phyloP scores from a whole-genome alignment of 2,329 filamentous ascomycete genomes.

The Cadophora luteo-olivacea region DNA sequence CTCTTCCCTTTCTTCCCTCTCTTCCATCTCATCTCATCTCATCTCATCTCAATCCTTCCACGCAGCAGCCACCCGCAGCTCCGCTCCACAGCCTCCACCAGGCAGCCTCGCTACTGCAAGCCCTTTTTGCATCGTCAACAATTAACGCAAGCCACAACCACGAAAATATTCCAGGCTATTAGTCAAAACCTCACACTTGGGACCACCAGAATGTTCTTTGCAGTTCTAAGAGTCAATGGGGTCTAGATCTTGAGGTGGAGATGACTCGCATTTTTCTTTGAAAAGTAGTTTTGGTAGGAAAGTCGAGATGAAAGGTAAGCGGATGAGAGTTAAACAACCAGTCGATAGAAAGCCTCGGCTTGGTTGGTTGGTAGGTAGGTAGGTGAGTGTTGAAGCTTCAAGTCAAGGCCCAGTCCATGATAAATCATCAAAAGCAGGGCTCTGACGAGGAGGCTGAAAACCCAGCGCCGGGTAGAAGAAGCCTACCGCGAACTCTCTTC shows the following conservation, averaged over 20 bases:
- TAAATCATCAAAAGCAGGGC: too few relatives aligned
- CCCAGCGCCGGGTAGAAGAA: not conserved
- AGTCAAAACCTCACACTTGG: not conserved
- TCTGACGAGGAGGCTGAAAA: conserved; percentile 10
- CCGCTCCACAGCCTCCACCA: too few relatives aligned
- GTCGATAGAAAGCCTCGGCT: not conserved
- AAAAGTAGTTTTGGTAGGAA: not conserved
- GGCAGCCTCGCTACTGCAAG: not conserved
- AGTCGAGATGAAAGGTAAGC: not conserved
- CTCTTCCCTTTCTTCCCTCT: not conserved
- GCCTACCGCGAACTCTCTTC: not conserved
- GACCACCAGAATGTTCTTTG: too few relatives aligned
- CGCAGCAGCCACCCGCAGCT: not conserved
- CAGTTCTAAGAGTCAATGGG: too few relatives aligned
- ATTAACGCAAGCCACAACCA: not conserved
- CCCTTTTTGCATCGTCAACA: not conserved
- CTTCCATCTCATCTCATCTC: not conserved
- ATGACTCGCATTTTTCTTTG: not conserved
- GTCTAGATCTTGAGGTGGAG: too few relatives aligned
- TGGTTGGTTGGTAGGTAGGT: too few relatives aligned
- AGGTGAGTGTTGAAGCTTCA: not conserved
- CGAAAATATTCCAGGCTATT: not conserved
- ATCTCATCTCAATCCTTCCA: too few relatives aligned
- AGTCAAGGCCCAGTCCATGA: too few relatives aligned
- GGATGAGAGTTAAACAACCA: too few relatives aligned